phyloP scores from a whole-genome alignment of 352 stramenopile species.

The Phytophthora lateralis region DNA sequence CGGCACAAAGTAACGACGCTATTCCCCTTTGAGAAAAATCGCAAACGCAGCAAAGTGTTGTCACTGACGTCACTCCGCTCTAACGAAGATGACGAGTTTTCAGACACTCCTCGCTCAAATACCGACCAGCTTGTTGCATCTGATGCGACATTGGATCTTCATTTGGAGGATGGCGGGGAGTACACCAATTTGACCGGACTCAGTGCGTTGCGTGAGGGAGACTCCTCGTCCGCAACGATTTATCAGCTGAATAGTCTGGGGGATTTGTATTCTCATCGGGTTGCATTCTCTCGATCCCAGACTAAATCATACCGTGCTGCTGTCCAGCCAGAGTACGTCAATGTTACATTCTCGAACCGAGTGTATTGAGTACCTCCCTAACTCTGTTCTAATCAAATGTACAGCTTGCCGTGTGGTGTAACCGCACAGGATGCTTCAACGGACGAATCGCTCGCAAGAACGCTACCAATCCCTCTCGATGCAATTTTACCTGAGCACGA shows the following conservation, averaged over 20 bases:
- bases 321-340: constrained; percentile 67
- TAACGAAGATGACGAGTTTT: constrained; percentile 39
- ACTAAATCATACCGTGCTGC: constrained; percentile 47
- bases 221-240: constrained; percentile 34
- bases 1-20: constrained; percentile 47
- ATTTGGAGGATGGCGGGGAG: constrained; percentile 63
- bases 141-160: constrained; percentile 66
- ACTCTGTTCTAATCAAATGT: constrained; percentile 12
- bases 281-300: constrained; percentile 42
- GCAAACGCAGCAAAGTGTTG: constrained; percentile 29
- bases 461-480: constrained; percentile 57
- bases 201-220: constrained; percentile 41
- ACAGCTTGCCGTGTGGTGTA: constrained; percentile 61
- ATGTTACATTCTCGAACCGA: background rate
- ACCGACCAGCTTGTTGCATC: constrained; percentile 60
- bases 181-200: constrained; percentile 60
- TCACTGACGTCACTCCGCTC: constrained; percentile 49
- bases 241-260: constrained; percentile 76
- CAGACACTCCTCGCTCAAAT: constrained; percentile 14
- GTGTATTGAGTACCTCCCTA: background rate
- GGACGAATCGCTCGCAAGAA: constrained; percentile 19
- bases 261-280: constrained; percentile 65
- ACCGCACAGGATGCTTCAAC: constrained; percentile 30
- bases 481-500: constrained; percentile 65
- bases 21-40: constrained; percentile 51